These are phyloP conservation scores for Termitomyces sp. DNA, from an alignment of 768 basidiomycete species.

Conservation along the genomic window DNA sequence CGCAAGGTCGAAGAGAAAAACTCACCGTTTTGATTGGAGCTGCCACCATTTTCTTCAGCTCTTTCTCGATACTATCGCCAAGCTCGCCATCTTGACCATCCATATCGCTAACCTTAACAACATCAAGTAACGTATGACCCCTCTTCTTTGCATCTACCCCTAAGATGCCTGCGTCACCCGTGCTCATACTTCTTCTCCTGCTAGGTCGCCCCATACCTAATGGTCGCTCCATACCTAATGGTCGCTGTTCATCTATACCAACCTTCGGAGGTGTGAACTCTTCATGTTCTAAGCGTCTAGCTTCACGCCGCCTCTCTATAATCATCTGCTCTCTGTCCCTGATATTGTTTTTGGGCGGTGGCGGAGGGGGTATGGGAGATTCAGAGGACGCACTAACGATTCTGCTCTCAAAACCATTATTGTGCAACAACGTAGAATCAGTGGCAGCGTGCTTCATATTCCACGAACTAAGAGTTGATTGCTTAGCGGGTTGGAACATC, in stretches of 20 bases:
- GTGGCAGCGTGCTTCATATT: slow-evolving; percentile 45
- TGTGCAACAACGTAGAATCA: slow-evolving; percentile 40
- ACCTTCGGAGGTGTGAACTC: slow-evolving; percentile 21
- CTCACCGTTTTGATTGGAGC: slow-evolving; percentile 36
- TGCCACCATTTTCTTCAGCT: slow-evolving; percentile 60
- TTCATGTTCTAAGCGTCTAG: slow-evolving; percentile 49
- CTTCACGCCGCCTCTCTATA: slow-evolving; percentile 62
- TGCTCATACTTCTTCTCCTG: slow-evolving; percentile 71
- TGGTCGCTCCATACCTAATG: slow-evolving; percentile 36
- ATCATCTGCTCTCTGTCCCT: slow-evolving; percentile 62
- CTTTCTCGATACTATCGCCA: slow-evolving; percentile 67
- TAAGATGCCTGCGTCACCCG: slow-evolving; percentile 60
- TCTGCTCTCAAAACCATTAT: slow-evolving; percentile 34
- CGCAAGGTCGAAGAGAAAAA: slow-evolving; percentile 10
- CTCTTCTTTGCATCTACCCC: slow-evolving; percentile 27
- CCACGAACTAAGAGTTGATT: slow-evolving; percentile 9
- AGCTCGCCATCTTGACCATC: slow-evolving; percentile 44
- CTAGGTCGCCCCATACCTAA: slow-evolving; percentile 46
- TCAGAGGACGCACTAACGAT: slow-evolving; percentile 38
- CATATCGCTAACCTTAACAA: slow-evolving; percentile 25
- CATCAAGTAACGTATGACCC: slow-evolving; percentile 33
- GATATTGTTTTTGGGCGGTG: slow-evolving; percentile 64
- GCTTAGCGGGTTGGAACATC: slow-evolving; percentile 16
- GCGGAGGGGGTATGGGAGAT: slow-evolving; percentile 38
- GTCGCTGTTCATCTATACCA: slow-evolving; percentile 14